phyloP scores from a whole-genome alignment of 2,329 filamentous ascomycete species.

The Talaromyces marneffei region DNA sequence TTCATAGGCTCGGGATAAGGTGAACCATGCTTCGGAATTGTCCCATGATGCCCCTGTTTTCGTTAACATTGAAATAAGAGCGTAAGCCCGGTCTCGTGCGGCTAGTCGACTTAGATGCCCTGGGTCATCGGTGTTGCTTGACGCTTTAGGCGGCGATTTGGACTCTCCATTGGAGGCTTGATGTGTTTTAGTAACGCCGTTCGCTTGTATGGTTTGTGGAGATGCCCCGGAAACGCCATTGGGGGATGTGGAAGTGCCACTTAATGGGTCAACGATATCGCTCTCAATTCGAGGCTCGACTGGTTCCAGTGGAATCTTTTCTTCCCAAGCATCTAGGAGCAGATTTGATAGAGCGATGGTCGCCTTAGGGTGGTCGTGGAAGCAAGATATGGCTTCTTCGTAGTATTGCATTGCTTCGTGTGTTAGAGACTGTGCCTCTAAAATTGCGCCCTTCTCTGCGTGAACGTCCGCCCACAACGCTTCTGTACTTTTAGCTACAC shows the following conservation, averaged over 20 bases:
- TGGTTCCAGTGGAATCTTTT: constrained; percentile 36
- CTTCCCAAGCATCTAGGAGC: constrained; percentile 75
- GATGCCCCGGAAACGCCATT: background rate
- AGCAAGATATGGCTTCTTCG: constrained; percentile 74
- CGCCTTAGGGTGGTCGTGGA: constrained; percentile 70
- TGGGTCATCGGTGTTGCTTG: background rate
- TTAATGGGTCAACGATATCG: constrained; percentile 23
- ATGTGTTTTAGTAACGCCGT: background rate
- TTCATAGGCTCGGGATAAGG: constrained; percentile 80
- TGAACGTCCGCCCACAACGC: constrained; percentile 80
- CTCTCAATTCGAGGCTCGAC: constrained; percentile 25
- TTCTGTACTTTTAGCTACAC: constrained; percentile 71
- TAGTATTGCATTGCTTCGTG: constrained; percentile 70
- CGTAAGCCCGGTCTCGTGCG: constrained; percentile 81
- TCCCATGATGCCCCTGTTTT: constrained; percentile 87
- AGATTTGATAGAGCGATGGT: constrained; percentile 80
- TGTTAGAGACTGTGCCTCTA: constrained; percentile 55
- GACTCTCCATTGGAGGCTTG: background rate
- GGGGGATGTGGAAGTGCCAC: constrained; percentile 7
- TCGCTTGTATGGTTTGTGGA: background rate
- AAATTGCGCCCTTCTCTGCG: constrained; percentile 67
- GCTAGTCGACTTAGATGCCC: constrained; percentile 69
- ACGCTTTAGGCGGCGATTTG: constrained; percentile 10
- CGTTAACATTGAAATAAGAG: constrained; percentile 73
- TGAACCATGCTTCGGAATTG: constrained; percentile 86